These are phyloP conservation scores for Salvia splendens DNA, from an alignment of 257 asterid species.

Conservation along the genomic window DNA sequence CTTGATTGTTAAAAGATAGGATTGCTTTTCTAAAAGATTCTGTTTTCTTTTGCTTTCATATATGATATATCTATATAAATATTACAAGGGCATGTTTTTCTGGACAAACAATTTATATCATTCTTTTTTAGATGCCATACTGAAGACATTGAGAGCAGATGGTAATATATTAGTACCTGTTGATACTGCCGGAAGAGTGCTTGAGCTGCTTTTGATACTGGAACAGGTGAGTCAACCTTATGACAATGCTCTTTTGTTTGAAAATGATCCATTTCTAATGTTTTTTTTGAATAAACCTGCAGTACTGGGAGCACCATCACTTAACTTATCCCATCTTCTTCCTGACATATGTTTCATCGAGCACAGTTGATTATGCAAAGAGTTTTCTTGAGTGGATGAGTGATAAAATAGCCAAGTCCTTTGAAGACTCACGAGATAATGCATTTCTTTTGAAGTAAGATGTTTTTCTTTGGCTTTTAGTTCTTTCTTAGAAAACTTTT, in stretches of 20 bases:
- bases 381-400: conserved; percentile 99
- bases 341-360: conserved; percentile 84
- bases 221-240: conserved; percentile 65
- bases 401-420: conserved; percentile 92
- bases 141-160: conserved; percentile 65
- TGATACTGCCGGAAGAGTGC: conserved; percentile 96
- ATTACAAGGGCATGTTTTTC: conserved; percentile 1
- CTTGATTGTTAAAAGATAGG: conserved; percentile 12
- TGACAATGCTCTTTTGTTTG: conserved; percentile 27
- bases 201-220: conserved; percentile 83
- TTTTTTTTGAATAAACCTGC: conserved; percentile 47
- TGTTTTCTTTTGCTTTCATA: conserved; percentile 1
- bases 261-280: conserved; percentile 27
- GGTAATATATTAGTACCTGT: conserved; percentile 92
- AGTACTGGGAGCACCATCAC: conserved; percentile 85
- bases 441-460: conserved; percentile 88
- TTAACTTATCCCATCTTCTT: conserved; percentile 77
- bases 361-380: conserved; percentile 90
- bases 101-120: not conserved
- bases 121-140: conserved; percentile 61
- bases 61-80: conserved; percentile 15
- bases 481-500: conserved; percentile 18
- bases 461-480: conserved; percentile 29
- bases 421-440: conserved; percentile 91
- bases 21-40: not conserved